Percentiles rank a stretch among this genome's conserved stretches.
Evolutionary conservation across 2,329 filamentous ascomycete genomes (phyloP).

Genomic region (Colletotrichum incanum): DNA sequence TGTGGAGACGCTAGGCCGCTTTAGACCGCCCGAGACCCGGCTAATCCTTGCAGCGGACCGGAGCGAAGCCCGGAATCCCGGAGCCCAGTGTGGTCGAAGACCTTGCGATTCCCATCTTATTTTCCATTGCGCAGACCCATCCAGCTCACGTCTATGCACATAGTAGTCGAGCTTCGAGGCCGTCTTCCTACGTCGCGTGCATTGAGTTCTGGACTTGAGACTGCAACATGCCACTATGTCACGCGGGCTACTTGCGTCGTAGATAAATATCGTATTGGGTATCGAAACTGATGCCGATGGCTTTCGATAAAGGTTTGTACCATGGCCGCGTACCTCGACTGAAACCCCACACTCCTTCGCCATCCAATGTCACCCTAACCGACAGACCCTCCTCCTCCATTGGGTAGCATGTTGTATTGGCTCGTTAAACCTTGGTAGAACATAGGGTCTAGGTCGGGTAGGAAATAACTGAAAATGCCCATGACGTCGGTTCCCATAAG

Average conservation of each 20-base stretch:
- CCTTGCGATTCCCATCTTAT: not conserved
- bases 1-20: slow-evolving; percentile 20
- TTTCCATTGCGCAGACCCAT: not conserved
- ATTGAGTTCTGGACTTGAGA: not conserved
- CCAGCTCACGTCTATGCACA: not conserved
- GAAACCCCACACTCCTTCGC: not conserved
- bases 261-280: not conserved
- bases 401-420: slow-evolving; percentile 17
- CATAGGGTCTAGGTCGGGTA: slow-evolving; percentile 47
- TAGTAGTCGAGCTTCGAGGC: no score
- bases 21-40: slow-evolving; percentile 12
- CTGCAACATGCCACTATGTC: not conserved
- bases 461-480: slow-evolving; percentile 48
- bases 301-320: not conserved
- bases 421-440: slow-evolving; percentile 38
- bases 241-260: not conserved
- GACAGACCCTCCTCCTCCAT: slow-evolving; percentile 33
- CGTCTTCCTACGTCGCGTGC: not conserved
- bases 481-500: slow-evolving; percentile 48
- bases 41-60: slow-evolving; percentile 21
- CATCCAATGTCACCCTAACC: not conserved
- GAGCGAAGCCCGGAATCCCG: slow-evolving; percentile 16
- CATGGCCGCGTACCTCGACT: not conserved
- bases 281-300: not conserved
- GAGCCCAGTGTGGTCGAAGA: not conserved